Evolutionary conservation across 2,329 filamentous ascomycete genomes (phyloP).

Genomic region (Xylaria sp.): DNA sequence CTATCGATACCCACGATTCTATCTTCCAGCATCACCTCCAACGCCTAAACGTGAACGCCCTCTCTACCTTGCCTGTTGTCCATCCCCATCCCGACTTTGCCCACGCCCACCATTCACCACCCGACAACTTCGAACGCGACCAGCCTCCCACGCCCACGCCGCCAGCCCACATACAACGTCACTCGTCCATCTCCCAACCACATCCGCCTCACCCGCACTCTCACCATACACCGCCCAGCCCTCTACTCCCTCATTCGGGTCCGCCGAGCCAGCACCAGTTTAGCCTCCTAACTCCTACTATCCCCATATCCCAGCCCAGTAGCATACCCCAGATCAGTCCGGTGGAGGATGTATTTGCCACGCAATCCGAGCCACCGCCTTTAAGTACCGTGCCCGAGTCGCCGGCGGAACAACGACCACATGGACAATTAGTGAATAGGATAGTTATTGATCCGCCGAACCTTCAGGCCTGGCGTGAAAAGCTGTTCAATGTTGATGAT

Average conservation of each 20-base stretch:
- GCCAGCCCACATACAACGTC: slow-evolving; percentile 41
- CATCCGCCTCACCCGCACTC: slow-evolving; percentile 40
- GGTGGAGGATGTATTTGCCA: slow-evolving; percentile 53
- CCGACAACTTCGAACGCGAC: slow-evolving; percentile 51
- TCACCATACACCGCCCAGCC: slow-evolving; percentile 40
- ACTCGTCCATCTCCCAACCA: slow-evolving; percentile 37
- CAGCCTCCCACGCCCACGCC: slow-evolving; percentile 44
- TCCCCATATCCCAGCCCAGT: slow-evolving; percentile 34
- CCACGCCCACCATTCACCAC: slow-evolving; percentile 35
- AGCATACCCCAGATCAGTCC: slow-evolving; percentile 47
- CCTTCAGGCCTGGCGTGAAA: slow-evolving; percentile 75
- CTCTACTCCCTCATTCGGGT: slow-evolving; percentile 52
- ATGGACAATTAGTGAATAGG: slow-evolving; percentile 65
- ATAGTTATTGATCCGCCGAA: slow-evolving; percentile 74
- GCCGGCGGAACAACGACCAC: slow-evolving; percentile 56
- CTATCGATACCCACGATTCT: slow-evolving; percentile 54
- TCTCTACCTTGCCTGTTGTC: slow-evolving; percentile 49
- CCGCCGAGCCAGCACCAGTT: slow-evolving; percentile 56
- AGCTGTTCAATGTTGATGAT: slow-evolving; percentile 79
- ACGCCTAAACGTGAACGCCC: slow-evolving; percentile 52
- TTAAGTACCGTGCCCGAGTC: slow-evolving; percentile 47
- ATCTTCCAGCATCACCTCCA: slow-evolving; percentile 52
- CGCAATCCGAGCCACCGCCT: slow-evolving; percentile 38
- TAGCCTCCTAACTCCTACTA: slow-evolving; percentile 55
- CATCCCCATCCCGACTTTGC: slow-evolving; percentile 48